Conservation (phyloP, 305 asterid genomes). For the Fraxinus latifolia region DNA sequence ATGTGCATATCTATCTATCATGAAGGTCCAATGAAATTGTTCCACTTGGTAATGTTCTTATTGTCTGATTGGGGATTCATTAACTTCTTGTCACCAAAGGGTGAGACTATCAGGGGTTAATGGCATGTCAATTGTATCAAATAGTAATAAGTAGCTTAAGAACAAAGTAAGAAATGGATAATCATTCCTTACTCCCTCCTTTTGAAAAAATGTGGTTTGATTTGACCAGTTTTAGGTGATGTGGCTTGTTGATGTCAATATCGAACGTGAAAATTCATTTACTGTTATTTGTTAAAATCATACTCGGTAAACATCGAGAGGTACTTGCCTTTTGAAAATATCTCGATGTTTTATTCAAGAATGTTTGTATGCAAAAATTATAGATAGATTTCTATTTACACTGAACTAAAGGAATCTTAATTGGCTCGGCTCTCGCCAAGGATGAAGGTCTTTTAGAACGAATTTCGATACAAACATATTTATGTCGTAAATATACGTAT, state of each 20-base stretch:
- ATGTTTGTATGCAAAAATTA: neutral
- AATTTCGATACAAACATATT: neutral
- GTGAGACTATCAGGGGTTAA: conserved; percentile 16
- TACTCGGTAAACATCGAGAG: neutral
- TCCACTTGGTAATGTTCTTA: conserved; percentile 14
- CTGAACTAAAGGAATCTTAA: neutral
- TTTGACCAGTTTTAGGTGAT: conserved; percentile 23
- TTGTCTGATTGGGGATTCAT: neutral
- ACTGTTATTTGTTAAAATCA: neutral
- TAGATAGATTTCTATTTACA: neutral
- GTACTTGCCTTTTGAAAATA: neutral
- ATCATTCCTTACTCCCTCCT: conserved; percentile 26
- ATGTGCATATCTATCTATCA: neutral
- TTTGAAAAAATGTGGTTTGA: conserved; percentile 22
- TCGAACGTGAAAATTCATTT: neutral
- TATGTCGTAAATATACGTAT: no score
- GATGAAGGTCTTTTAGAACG: neutral
- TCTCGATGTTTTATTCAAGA: neutral
- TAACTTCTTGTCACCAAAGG: conserved; percentile 5
- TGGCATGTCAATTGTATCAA: conserved; percentile 10
- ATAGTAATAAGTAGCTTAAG: conserved; percentile 34
- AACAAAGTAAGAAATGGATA: conserved; percentile 32
- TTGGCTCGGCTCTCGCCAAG: neutral
- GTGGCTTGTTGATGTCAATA: neutral
- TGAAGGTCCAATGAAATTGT: conserved; percentile 21